These are phyloP conservation scores for Solanum clarkiae DNA, from an alignment of 257 asterid genomes.

Conservation along the genomic window DNA sequence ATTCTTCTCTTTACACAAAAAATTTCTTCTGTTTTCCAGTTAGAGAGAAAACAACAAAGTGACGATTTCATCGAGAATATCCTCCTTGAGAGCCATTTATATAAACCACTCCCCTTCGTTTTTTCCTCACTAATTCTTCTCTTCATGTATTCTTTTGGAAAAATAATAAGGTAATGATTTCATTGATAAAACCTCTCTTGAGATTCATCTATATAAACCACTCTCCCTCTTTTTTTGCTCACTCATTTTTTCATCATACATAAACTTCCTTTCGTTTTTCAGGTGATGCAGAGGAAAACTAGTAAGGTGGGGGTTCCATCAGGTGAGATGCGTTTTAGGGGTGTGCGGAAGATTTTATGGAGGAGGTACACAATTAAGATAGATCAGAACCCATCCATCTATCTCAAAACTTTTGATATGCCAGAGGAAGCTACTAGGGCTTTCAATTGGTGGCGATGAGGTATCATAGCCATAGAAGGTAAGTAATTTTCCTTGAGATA, in stretches of 20 bases:
- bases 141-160: not conserved
- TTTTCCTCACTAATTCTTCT: not conserved
- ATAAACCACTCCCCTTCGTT: not conserved
- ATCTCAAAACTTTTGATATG: not conserved
- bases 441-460: not conserved
- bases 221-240: not conserved
- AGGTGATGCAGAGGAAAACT: not conserved
- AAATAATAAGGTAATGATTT: no score
- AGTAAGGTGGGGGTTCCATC: not conserved
- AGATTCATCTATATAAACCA: not conserved
- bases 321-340: not conserved
- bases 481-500: not conserved
- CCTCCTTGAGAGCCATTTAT: no score
- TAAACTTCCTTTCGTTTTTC: no score
- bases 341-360: not conserved
- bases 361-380: not conserved
- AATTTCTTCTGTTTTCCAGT: no score
- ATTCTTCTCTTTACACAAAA: no score
- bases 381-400: not conserved
- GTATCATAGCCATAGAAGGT: not conserved
- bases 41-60: no score
- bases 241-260: not conserved
- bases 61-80: no score
- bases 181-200: not conserved
- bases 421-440: not conserved